These are phyloP conservation scores for Salvia sclarea DNA, from an alignment of 305 asterid genomes.

Conservation along the genomic window DNA sequence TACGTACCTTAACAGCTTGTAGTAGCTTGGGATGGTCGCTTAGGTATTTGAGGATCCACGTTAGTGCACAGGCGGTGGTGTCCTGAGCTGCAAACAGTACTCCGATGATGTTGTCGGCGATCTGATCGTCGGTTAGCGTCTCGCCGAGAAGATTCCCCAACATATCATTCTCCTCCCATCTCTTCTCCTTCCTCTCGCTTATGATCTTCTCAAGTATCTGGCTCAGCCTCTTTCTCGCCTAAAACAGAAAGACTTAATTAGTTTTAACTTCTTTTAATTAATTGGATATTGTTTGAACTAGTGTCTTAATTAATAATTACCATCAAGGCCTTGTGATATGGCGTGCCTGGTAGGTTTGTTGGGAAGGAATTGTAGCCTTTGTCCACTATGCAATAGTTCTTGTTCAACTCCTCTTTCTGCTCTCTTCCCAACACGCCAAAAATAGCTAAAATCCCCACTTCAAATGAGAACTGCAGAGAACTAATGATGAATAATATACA, in stretches of 20 bases:
- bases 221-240: constrained; percentile 82
- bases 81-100: constrained; percentile 93
- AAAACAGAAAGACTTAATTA: too few species aligned
- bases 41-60: constrained; percentile 92
- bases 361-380: constrained; percentile 94
- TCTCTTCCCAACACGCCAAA: constrained; percentile 62
- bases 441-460: constrained; percentile 78
- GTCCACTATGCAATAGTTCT: constrained; percentile 66
- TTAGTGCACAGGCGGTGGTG: constrained; percentile 81
- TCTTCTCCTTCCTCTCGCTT: constrained; percentile 61
- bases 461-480: constrained; percentile 65
- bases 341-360: constrained; percentile 73
- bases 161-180: constrained; percentile 42
- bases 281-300: not conserved
- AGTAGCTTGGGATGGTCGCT: constrained; percentile 57
- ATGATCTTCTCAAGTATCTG: constrained; percentile 50
- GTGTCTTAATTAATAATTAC: constrained; percentile 34
- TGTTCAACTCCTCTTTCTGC: constrained; percentile 55
- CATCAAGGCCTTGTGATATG: constrained; percentile 67
- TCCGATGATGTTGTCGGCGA: constrained; percentile 82
- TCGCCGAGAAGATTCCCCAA: constrained; percentile 55
- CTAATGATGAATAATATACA: not conserved
- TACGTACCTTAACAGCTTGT: constrained; percentile 62
- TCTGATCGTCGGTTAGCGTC: constrained; percentile 56
- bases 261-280: too few species aligned